phyloP scores from a whole-genome alignment of 2,329 filamentous ascomycete genomes.

The Peltaster fructicola region DNA sequence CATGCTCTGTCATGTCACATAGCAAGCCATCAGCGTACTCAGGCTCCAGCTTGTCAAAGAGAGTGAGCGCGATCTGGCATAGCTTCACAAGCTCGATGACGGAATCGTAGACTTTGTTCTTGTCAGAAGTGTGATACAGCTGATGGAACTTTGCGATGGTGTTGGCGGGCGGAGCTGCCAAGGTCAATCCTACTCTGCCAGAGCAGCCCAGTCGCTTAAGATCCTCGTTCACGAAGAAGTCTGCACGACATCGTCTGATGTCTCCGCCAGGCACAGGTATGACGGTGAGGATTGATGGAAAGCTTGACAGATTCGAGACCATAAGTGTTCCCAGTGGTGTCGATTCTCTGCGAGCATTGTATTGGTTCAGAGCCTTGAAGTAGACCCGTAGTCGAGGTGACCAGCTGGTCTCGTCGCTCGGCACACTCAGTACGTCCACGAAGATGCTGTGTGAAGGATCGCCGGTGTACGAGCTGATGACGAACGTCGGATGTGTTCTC shows the following conservation, averaged over 20 bases:
- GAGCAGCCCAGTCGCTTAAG: constrained; percentile 85
- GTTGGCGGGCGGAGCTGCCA: constrained; percentile 59
- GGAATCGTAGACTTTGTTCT: constrained; percentile 56
- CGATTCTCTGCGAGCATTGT: constrained; percentile 67
- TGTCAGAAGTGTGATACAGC: constrained; percentile 73
- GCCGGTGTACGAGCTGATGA: constrained; percentile 86
- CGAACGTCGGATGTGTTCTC: constrained; percentile 69
- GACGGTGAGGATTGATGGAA: constrained; percentile 83
- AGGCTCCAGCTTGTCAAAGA: constrained; percentile 74
- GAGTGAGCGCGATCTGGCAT: constrained; percentile 71
- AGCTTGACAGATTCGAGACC: constrained; percentile 84
- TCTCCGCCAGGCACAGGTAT: constrained; percentile 80
- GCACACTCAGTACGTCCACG: constrained; percentile 66
- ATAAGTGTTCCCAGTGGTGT: constrained; percentile 72
- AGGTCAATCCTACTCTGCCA: constrained; percentile 67
- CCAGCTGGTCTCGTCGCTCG: constrained; percentile 63
- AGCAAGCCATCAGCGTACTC: constrained; percentile 84
- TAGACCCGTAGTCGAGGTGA: constrained; percentile 63
- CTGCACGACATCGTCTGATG: constrained; percentile 56
- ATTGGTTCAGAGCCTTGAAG: constrained; percentile 70
- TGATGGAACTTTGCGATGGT: constrained; percentile 85
- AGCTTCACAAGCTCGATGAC: constrained; percentile 81
- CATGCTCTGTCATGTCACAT: constrained; percentile 81
- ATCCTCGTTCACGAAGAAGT: constrained; percentile 88
- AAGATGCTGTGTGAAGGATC: constrained; percentile 62